Base-by-base conservation (phyloP, 352 stramenopile species). In the Pythium aristosporum region DNA sequence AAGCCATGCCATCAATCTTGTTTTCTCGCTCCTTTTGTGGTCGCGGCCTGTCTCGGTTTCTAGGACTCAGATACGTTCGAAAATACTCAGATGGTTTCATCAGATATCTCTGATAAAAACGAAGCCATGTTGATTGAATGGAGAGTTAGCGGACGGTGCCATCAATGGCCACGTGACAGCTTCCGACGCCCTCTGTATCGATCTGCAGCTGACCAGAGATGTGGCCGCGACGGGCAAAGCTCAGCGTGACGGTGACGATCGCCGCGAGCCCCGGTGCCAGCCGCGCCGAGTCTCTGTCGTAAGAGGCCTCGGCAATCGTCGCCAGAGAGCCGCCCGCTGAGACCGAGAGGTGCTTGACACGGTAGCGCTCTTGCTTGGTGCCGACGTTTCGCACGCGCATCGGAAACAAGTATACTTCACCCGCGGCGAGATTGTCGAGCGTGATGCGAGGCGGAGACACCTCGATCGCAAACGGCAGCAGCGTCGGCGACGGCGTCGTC, bases 371-470 rank as follows among this genome's bases (percentile, higher is more conserved):
- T 46, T 89, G 75, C 54, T 74, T 82, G 32, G 67, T 75, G 4
- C 80, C 82, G 15, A 93, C 73, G 36, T 93, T 93, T 46, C 79
- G 82, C 28, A 88, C 65, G 36, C 82, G 79, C 18, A 89, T 48
- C 16, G 80, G 80, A 54, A 89, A 88, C 13, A 91, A 56, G 32
- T 89, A 91, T 10, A 91, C 80, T 67, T 89, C 77, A 1, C 67
- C 73, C 7, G 68, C 60, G 10, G 64, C 57, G 2, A 91, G 55
- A 3, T 68, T 69, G 11, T 68, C 74, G 16, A 91, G 57, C 2
- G 52, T 51, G 41, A 89, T 73, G 8, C 58, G 66, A 1, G 75
- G 69, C 32, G 82, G 79, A 34, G 79, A 79, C 7, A 91, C 65
- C 53, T 89, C 79, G 68, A 88, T 85, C 6, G 77, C 80, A 47